These are phyloP conservation scores for Erysimum pusillum DNA, from an alignment of 441 rosid genomes.

Conservation along the genomic window DNA sequence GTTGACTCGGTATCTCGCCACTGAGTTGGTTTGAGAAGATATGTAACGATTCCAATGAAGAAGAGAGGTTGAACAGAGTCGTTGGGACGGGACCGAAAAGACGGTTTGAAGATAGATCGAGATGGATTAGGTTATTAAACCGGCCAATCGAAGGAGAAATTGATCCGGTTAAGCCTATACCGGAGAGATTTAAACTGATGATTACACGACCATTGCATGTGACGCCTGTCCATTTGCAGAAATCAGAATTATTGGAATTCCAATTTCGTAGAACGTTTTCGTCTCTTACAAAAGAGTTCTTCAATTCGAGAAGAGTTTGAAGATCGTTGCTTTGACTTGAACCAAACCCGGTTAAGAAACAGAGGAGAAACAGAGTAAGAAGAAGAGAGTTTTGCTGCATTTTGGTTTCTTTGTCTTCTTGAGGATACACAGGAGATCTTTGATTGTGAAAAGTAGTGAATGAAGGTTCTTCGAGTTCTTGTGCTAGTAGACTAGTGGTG, in stretches of 20 bases:
- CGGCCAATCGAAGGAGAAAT: constrained; percentile 57
- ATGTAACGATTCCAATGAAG: constrained; percentile 64
- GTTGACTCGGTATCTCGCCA: constrained; percentile 72
- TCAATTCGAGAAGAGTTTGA: constrained; percentile 34
- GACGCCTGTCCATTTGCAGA: constrained; percentile 80
- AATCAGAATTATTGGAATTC: constrained; percentile 53
- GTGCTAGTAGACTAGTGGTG: constrained; percentile 21
- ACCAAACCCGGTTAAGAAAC: constrained; percentile 8
- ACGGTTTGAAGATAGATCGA: constrained; percentile 74
- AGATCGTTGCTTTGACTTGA: constrained; percentile 27
- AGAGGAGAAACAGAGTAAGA: constrained; percentile 33
- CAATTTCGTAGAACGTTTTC: constrained; percentile 58
- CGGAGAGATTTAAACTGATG: constrained; percentile 66
- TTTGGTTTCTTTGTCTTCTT: constrained; percentile 10
- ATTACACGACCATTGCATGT: constrained; percentile 59
- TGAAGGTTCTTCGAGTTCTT: neutral
- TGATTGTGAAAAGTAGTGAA: neutral
- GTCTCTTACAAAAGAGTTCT: constrained; percentile 32
- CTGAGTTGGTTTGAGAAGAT: constrained; percentile 73
- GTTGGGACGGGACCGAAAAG: constrained; percentile 73
- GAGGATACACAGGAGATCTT: constrained; percentile 8
- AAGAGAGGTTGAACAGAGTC: constrained; percentile 73
- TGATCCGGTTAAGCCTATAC: constrained; percentile 70
- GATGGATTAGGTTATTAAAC: constrained; percentile 59
- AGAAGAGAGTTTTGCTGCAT: constrained; percentile 18